Evolutionary conservation across 805 yeast genomes (phyloP), one percentile per base, ranked within the genome.

Genomic region (Nakazawaea ernobii): DNA sequence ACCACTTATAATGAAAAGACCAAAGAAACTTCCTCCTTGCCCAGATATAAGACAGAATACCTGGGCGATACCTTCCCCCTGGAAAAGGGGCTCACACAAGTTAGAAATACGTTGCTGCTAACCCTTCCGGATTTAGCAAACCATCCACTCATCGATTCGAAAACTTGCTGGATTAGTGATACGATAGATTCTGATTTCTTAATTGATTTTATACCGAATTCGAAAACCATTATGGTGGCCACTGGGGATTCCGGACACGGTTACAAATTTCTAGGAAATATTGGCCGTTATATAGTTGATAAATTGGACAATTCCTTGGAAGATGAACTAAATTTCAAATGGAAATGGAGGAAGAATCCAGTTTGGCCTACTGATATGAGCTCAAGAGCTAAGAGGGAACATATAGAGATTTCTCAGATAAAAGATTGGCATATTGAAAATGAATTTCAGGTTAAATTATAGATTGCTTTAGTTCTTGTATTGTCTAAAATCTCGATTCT

Each of bases 171-270:
- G 56, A 39, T 53, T n/a, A 43, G 53, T 39, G 74, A 70, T 48
- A 60, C 72, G 1, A 39, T 63, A 7, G 63, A 64, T 43, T 55
- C 64, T 7, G 60, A 68, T 47, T 69, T 69, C 49, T 46, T 70
- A 8, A 62, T 70, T 28, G 71, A 69, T 49, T 47, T 46, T 37
- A 55, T 62, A 10, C 74, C 74, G 3, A 42, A 48, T 4, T 46
- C 48, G 8, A 32, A 51, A 2, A 63, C 62, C 20, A 59, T 68
- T 1, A 59, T 50, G 41, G 66, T 71, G 9, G 71, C 71, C 0
- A 56, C 65, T 33, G 75, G 75, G 8, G 74, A 70, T 53, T 62
- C 73, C 2, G 71, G 74, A 11, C 74, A 70, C 54, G 71, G 65
- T 1, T 69, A 61, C 56, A 70, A 71, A 53, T 69, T 69, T 43